Base-by-base conservation (phyloP, 352 stramenopile genomes). In the Blastocystis sp. region DNA sequence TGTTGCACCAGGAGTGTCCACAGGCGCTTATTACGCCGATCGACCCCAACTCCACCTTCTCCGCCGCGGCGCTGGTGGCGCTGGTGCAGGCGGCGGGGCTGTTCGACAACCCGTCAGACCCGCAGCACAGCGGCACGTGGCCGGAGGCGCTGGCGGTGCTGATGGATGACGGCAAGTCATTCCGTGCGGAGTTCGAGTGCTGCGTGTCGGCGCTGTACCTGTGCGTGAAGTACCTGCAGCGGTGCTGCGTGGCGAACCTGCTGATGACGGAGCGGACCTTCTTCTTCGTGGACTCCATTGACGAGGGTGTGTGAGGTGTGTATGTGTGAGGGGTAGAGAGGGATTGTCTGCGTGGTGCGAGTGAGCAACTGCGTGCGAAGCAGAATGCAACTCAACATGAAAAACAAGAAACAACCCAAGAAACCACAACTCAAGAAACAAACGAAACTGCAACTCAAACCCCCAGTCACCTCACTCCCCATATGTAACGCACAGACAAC, bases 71-170 rank as follows among this genome's bases (percentile, higher is more conserved):
- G 10, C 81, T 95, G 3, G 69, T 93, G 1, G 62, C 84, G 24
- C 93, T 93, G 40, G 81, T 95, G 45, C 19, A 84, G 2, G 11
- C 65, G 57, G 52, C 65, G n/a, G 19, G 48, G 34, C 60, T 84
- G 4, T 84, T 84, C 69, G 74, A 69, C 45, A 52, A 11, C 17
- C 54, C 65, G 1, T 52, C 68, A 42, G 76, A 74, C 11, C 70
- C 89, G 2, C 92, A 91, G 76, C 89, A 93, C 93, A 91, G 95
- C 89, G 64, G 91, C 94, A 81, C 69, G 63, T 94, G 94, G 90
- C 92, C 89, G 2, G 54, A 78, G 11, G 24, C 66, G 92, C 94
- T 14, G 91, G 91, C 76, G 59, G 89, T 1, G 91, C 94, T 61
- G 91, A 91, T 17, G 89, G 92, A 87, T 90, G 95, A 17, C 93